Evolutionary conservation across 305 asterid species (phyloP).

Genomic region (Solanum hybrid): DNA sequence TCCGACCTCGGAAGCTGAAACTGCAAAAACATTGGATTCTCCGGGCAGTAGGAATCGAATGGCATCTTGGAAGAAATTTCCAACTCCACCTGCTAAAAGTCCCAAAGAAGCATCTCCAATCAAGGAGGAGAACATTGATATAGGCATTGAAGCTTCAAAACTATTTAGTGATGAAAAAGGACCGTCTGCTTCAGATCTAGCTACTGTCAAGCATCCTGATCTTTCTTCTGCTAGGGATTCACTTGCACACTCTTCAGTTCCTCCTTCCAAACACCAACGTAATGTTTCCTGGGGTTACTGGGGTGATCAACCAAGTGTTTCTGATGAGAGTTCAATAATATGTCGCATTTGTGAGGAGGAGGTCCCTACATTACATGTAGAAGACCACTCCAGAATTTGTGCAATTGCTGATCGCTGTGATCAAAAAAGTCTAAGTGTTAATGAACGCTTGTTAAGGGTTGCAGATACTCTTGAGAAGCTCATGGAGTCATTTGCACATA

Average conservation of each 20-base stretch:
- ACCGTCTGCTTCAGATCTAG: conserved; percentile 39
- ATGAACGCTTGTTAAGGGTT: conserved; percentile 77
- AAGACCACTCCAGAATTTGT: conserved; percentile 95
- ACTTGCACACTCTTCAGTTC: conserved; percentile 41
- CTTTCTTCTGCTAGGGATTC: conserved; percentile 52
- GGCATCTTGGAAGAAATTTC: conserved; percentile 93
- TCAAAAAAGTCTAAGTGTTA: conserved; percentile 81
- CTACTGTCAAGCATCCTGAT: conserved; percentile 47
- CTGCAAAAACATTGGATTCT: conserved; percentile 38
- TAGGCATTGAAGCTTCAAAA: conserved; percentile 37
- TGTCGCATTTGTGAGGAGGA: conserved; percentile 99
- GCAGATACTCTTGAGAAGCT: conserved; percentile 90
- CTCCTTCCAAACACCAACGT: conserved; percentile 63
- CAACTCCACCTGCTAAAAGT: conserved; percentile 67
- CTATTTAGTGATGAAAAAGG: conserved; percentile 34
- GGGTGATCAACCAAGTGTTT: conserved; percentile 80
- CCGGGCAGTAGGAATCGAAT: conserved; percentile 57
- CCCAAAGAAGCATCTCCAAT: conserved; percentile 47
- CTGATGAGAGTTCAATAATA: conserved; percentile 87
- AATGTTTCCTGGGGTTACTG: conserved; percentile 95
- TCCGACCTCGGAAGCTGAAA: conserved; percentile 36
- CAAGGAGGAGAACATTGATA: conserved; percentile 39
- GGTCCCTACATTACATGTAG: conserved; percentile 89
- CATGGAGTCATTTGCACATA: conserved; percentile 71
- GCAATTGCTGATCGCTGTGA: conserved; percentile 98